Base-by-base conservation (phyloP, 2,329 filamentous ascomycete genomes). In the Emericellopsis atlantica region DNA sequence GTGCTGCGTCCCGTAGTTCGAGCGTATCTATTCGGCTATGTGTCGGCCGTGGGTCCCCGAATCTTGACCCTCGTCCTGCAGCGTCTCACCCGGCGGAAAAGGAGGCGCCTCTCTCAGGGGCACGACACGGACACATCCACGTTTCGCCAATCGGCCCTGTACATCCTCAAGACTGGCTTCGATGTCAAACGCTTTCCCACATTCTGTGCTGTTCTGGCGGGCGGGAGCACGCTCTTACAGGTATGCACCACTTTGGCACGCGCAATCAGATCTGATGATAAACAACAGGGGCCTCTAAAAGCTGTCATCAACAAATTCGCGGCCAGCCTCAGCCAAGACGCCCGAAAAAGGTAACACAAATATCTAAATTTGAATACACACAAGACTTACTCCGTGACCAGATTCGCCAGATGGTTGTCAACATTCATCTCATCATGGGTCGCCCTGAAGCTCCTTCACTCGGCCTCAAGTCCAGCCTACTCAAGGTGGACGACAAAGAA, bases 11-110 rank as follows among this genome's bases (percentile, higher is more conserved):
- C 77, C 14, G 55, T 77, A 21, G 50, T 77, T 41, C 69, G 74
- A 44, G 76, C 77, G 37, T 81, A 77, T 54, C 51, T 76, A 12
- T 51, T 80, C 29, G 76, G 76, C 24, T 81, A 79, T 59, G 69
- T 68, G 15, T 79, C 74, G 40, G 65, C 69, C 29, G 73, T 79
- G 7, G 67, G 63, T 23, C 76, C 76, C 11, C 65, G 74, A 44
- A 55, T 80, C 18, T 51, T 78, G 46, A 71, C 70, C 3, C 55
- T 79, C 44, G 47, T 78, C 24, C 52, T 78, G 40, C 66, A 72
- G 46, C 63, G 70, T 50, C 51, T 71, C 45, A 62, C 61, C 44
- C 62, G 57, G 46, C 59, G 54, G 32, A 49, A 52, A 18, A 51
- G 49, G 36, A 44, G 44, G 12, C 24, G 40, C 14, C 23, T 37